phyloP scores from a whole-genome alignment of 345 rosid genomes.

The Litchi chinensis region DNA sequence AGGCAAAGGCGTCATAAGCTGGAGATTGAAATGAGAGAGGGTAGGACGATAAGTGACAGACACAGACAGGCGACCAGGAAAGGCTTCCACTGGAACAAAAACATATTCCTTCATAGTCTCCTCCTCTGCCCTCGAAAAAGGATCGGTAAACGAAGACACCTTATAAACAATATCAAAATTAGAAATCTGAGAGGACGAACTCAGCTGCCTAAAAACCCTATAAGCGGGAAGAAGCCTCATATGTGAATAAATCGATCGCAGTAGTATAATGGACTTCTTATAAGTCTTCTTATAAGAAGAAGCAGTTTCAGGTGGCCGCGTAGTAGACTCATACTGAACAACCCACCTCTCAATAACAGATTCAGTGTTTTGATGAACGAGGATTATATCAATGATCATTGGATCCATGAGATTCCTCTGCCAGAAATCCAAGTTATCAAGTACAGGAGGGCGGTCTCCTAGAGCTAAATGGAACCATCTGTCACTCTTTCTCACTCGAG shows the following conservation, averaged over 20 bases:
- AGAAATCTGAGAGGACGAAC: conserved; percentile 58
- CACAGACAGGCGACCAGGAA: conserved; percentile 67
- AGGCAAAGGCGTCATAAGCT: conserved; percentile 59
- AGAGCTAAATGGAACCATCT: conserved; percentile 88
- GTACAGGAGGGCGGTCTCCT: conserved; percentile 79
- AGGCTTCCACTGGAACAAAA: conserved; percentile 75
- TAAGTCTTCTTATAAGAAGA: conserved; percentile 70
- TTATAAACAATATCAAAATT: conserved; percentile 71
- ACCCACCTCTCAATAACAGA: conserved; percentile 89
- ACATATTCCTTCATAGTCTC: conserved; percentile 59
- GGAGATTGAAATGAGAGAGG: conserved; percentile 70
- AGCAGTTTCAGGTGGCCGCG: conserved; percentile 50
- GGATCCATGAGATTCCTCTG: conserved; percentile 71
- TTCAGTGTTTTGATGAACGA: conserved; percentile 60
- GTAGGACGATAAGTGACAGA: conserved; percentile 69
- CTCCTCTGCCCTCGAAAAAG: conserved; percentile 61
- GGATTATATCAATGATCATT: conserved; percentile 79
- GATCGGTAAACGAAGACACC: conserved; percentile 76
- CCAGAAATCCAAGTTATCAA: conserved; percentile 75
- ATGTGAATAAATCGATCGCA: conserved; percentile 72
- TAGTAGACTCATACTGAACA: conserved; percentile 71
- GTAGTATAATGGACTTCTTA: conserved; percentile 72
- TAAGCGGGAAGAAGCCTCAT: conserved; percentile 86
- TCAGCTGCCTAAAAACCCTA: conserved; percentile 64
- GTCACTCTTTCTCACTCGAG: conserved; percentile 65